A percentile compares a stretch with the other conserved stretches of the same genome.
These are phyloP conservation scores for Avena sativa DNA, from an alignment of 176 grass and related monocot genomes.

Conservation along the genomic window DNA sequence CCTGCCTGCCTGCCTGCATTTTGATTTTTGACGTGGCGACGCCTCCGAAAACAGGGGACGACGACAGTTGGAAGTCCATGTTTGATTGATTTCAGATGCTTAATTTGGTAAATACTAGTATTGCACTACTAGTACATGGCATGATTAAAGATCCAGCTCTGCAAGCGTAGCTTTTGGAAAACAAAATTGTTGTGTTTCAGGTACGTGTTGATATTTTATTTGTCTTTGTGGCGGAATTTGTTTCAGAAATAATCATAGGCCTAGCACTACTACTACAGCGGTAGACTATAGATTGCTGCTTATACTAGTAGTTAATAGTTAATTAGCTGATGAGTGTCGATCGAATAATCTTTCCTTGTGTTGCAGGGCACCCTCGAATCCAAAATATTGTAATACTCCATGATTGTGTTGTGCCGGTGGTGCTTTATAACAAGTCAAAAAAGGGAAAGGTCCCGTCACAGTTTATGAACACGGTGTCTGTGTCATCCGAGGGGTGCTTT, in stretches of 20 bases:
- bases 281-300: too few relatives aligned
- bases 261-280: too few relatives aligned
- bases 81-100: background rate
- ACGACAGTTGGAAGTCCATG: background rate
- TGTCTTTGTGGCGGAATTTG: too few relatives aligned
- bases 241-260: too few relatives aligned
- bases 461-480: background rate
- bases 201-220: too few relatives aligned
- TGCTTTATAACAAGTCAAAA: slow-evolving; percentile 8
- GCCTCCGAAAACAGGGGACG: background rate
- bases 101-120: too few relatives aligned
- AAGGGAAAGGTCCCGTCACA: background rate
- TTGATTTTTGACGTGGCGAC: background rate
- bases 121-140: too few relatives aligned
- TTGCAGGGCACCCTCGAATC: background rate
- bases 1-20: background rate
- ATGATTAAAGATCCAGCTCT: too few relatives aligned
- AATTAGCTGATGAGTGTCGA: too few relatives aligned
- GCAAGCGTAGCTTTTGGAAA: too few relatives aligned
- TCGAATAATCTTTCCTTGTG: slow-evolving; percentile 1
- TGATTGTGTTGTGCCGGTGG: background rate
- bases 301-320: too few relatives aligned
- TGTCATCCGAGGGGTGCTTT: slow-evolving; percentile 5
- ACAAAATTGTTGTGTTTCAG: too few relatives aligned
- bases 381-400: background rate